Percentiles rank a stretch among this genome's conserved stretches.
Conservation (phyloP, 352 stramenopile species). For the Globisporangium paddicum region DNA sequence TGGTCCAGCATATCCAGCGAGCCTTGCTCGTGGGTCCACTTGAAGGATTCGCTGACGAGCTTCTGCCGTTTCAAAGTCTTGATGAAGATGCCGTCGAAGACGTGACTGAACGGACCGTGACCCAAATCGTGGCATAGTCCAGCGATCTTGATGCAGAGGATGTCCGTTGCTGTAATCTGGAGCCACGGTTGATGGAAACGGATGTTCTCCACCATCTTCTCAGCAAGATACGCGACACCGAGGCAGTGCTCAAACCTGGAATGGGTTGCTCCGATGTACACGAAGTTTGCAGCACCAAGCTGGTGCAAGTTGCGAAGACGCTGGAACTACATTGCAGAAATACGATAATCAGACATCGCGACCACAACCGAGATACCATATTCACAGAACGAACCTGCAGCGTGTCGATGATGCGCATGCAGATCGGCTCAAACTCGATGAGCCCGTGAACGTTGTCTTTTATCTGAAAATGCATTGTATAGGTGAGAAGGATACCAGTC, state of each 20-base stretch:
- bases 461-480: constrained; percentile 30
- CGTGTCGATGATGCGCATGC: constrained; percentile 81
- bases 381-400: constrained; percentile 33
- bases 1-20: constrained; percentile 76
- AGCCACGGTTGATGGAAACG: constrained; percentile 83
- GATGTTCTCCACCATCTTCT: constrained; percentile 83
- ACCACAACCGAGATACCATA: not conserved
- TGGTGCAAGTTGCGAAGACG: constrained; percentile 94
- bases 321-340: constrained; percentile 73
- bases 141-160: constrained; percentile 77
- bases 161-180: constrained; percentile 66
- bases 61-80: constrained; percentile 40
- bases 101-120: constrained; percentile 79
- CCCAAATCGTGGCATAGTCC: constrained; percentile 77
- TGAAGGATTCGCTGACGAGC: constrained; percentile 24
- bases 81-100: constrained; percentile 76
- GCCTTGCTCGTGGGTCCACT: constrained; percentile 73
- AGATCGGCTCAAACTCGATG: constrained; percentile 75
- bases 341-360: not conserved
- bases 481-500: not conserved
- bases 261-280: constrained; percentile 87
- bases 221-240: constrained; percentile 93
- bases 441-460: constrained; percentile 79
- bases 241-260: constrained; percentile 87
- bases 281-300: constrained; percentile 84